Conservation (phyloP, 2,329 filamentous ascomycete genomes). For the Exophiala alcalophila region DNA sequence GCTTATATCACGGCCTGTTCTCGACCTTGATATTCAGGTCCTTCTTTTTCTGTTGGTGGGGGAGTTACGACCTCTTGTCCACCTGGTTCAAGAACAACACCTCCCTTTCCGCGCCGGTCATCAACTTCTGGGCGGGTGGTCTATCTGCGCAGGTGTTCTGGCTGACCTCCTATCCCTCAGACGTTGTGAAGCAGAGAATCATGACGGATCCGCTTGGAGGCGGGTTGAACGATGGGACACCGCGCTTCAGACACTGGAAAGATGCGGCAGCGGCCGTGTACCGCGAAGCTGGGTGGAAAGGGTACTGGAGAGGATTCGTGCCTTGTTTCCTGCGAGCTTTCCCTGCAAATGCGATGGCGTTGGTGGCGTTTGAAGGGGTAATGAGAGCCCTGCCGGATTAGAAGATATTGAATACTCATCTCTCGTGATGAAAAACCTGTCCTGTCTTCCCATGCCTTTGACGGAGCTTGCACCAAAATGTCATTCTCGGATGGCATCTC, state of each 20-base stretch:
- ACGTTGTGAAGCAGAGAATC: slow-evolving; percentile 92
- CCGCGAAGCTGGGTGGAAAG: slow-evolving; percentile 69
- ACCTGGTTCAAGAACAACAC: slow-evolving; percentile 65
- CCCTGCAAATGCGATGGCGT: slow-evolving; percentile 89
- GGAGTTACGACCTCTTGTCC: slow-evolving; percentile 84
- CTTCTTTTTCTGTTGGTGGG: slow-evolving; percentile 99
- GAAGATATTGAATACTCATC: too few species aligned
- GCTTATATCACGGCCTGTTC: slow-evolving; percentile 79
- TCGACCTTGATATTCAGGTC: slow-evolving; percentile 85
- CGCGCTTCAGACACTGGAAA: slow-evolving; percentile 71
- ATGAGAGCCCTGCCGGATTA: slow-evolving; percentile 61
- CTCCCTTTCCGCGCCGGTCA: slow-evolving; percentile 66
- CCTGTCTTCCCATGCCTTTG: too few species aligned
- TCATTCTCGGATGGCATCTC: too few species aligned
- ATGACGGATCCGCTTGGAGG: slow-evolving; percentile 92
- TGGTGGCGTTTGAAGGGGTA: slow-evolving; percentile 89
- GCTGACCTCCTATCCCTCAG: slow-evolving; percentile 85
- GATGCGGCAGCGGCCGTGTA: slow-evolving; percentile 77
- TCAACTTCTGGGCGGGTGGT: slow-evolving; percentile 98
- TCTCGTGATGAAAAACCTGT: too few species aligned
- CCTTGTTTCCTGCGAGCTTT: slow-evolving; percentile 93
- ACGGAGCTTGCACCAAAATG: too few species aligned
- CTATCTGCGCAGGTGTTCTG: slow-evolving; percentile 92
- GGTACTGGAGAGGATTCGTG: slow-evolving; percentile 90
- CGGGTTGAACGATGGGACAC: slow-evolving; percentile 62